A percentile compares a stretch with the other conserved stretches of the same genome.
Evolutionary conservation across 257 asterid species (phyloP).

Genomic region (Henckelia pumila): DNA sequence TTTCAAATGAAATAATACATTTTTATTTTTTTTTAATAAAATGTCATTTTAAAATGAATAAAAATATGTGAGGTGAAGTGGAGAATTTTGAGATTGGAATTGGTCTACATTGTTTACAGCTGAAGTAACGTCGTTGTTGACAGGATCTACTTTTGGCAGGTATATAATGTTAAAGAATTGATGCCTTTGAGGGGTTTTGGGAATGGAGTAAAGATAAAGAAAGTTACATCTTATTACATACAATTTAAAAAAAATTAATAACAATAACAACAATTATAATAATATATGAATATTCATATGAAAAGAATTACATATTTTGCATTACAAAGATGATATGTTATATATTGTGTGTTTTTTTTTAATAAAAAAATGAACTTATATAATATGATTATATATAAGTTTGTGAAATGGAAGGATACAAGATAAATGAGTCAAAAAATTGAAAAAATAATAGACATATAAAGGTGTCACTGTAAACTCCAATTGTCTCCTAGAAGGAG

Average conservation of each 20-base stretch:
- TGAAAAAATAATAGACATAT: background rate
- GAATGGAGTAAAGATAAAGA: background rate
- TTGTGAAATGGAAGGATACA: background rate
- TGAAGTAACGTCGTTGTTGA: background rate
- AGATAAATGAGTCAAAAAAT: background rate
- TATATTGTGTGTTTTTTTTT: background rate
- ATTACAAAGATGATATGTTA: too few relatives aligned
- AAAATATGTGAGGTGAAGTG: too few relatives aligned
- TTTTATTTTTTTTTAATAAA: too few relatives aligned
- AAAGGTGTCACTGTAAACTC: background rate
- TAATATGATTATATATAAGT: background rate
- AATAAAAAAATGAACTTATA: too few relatives aligned
- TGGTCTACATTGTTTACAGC: background rate
- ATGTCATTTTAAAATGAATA: too few relatives aligned
- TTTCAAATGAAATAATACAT: too few relatives aligned
- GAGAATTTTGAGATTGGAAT: background rate
- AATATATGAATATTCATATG: too few relatives aligned
- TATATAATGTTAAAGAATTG: background rate
- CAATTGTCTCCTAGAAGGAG: slow-evolving; percentile 4
- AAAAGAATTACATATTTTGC: too few relatives aligned
- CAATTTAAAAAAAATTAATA: too few relatives aligned
- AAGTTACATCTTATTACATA: background rate
- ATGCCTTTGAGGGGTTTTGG: slow-evolving; percentile 3
- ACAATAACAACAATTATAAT: too few relatives aligned
- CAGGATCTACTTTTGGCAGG: slow-evolving; percentile 1